Evolutionary conservation across 495 filamentous ascomycete genomes (phyloP).

Genomic region (Neurospora discreta): DNA sequence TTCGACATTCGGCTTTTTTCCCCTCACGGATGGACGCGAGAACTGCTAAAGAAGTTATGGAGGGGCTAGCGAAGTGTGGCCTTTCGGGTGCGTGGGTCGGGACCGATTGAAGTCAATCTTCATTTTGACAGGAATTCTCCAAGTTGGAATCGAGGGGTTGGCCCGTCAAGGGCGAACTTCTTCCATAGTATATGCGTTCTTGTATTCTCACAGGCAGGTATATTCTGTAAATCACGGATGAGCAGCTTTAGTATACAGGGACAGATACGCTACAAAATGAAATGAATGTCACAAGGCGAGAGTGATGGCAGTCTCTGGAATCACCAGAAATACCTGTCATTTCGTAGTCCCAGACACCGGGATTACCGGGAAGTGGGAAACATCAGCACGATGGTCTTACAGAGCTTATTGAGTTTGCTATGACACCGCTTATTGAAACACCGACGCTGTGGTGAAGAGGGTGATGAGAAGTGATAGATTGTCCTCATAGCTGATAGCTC

Average conservation of each 20-base stretch:
- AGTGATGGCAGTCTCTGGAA: not conserved
- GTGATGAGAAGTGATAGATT: conserved; percentile 5
- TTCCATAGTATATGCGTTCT: not conserved
- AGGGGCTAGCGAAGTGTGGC: not conserved
- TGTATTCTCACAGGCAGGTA: not conserved
- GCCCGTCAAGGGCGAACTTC: not conserved
- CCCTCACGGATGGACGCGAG: not conserved
- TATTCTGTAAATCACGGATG: not conserved
- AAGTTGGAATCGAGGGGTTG: not conserved
- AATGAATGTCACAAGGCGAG: not conserved
- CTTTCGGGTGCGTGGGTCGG: not conserved
- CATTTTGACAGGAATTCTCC: not conserved
- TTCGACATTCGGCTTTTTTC: not conserved
- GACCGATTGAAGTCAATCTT: not conserved
- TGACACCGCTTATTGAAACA: not conserved
- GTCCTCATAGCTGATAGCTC: conserved; percentile 19
- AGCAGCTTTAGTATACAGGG: not conserved
- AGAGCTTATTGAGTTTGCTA: not conserved
- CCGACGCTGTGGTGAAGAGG: conserved; percentile 1
- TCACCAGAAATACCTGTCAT: not conserved
- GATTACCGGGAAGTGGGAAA: not conserved
- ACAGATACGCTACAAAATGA: not conserved
- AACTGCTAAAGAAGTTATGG: not conserved
- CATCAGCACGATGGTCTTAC: not conserved
- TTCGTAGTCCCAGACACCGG: not conserved